Conservation (phyloP, 352 stramenopile species). For the Pythium grandisporangium region DNA sequence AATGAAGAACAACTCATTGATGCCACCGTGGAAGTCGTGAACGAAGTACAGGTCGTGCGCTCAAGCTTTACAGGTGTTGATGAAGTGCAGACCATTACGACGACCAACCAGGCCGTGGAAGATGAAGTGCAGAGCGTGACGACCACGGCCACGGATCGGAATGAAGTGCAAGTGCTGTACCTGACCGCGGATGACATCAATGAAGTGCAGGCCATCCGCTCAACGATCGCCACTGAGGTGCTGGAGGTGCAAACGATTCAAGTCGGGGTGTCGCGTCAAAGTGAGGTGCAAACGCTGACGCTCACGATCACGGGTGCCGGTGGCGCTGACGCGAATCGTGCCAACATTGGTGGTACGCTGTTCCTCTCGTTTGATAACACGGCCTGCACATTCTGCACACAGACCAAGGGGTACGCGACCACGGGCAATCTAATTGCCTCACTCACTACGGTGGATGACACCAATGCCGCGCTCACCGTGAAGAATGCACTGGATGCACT, state of each 20-base stretch:
- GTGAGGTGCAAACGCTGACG: constrained; percentile 83
- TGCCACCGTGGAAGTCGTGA: constrained; percentile 90
- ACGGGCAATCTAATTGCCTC: constrained; percentile 32
- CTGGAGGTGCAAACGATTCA: constrained; percentile 85
- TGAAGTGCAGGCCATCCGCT: constrained; percentile 88
- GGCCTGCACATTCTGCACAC: constrained; percentile 62
- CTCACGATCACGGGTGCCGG: constrained; percentile 64
- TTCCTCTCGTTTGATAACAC: constrained; percentile 55
- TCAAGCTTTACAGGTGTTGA: constrained; percentile 78
- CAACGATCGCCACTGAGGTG: constrained; percentile 53
- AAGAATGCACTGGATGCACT: constrained; percentile 24
- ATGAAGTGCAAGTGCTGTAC: constrained; percentile 87
- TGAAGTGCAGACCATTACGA: constrained; percentile 84
- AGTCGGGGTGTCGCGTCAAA: constrained; percentile 51
- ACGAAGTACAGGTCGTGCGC: constrained; percentile 94
- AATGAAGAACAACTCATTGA: constrained; percentile 93
- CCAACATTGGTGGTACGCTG: constrained; percentile 33
- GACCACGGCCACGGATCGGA: constrained; percentile 85
- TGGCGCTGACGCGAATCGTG: constrained; percentile 26
- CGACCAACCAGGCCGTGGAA: constrained; percentile 52
- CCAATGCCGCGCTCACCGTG: constrained; percentile 10
- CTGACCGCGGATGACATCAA: constrained; percentile 84
- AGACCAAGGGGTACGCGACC: constrained; percentile 35
- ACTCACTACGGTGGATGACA: constrained; percentile 15
- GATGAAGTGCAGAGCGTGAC: constrained; percentile 91